These are phyloP conservation scores for Dictyostelium brefeldianum DNA, from an alignment of 78 protist genomes.

Conservation along the genomic window DNA sequence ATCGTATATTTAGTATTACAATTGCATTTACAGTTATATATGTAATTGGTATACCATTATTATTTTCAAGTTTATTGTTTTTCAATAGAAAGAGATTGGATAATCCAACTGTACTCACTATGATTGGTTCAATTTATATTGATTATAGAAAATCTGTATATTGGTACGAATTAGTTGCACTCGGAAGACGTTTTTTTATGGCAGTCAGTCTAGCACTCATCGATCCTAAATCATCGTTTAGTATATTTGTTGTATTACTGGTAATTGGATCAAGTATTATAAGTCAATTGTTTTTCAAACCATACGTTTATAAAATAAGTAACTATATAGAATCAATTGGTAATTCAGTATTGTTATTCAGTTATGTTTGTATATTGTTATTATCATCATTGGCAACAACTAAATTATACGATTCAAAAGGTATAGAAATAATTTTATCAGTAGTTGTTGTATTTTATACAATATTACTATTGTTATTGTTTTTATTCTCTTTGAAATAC, in stretches of 20 bases:
- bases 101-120: slow-evolving; percentile 29
- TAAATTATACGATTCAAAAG: slow-evolving; percentile 35
- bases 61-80: slow-evolving; percentile 12
- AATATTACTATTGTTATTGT: slow-evolving; percentile 17
- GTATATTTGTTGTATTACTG: slow-evolving; percentile 49
- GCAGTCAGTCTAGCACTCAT: slow-evolving; percentile 66
- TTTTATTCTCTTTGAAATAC: slow-evolving; percentile 52
- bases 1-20: slow-evolving; percentile 29
- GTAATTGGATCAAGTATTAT: slow-evolving; percentile 66
- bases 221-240: slow-evolving; percentile 64
- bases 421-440: slow-evolving; percentile 50
- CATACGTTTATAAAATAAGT: slow-evolving; percentile 38
- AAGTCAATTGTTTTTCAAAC: slow-evolving; percentile 22
- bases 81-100: slow-evolving; percentile 49
- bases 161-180: slow-evolving; percentile 29
- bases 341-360: slow-evolving; percentile 45
- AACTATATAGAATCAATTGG: slow-evolving; percentile 41
- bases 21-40: slow-evolving; percentile 27
- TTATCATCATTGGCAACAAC: slow-evolving; percentile 41
- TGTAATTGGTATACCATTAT: slow-evolving; percentile 61
- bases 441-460: slow-evolving; percentile 47
- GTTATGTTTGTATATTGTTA: slow-evolving; percentile 46
- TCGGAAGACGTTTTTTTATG: slow-evolving; percentile 64
- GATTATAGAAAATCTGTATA: slow-evolving; percentile 56
- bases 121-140: slow-evolving; percentile 63